Percentiles rank a stretch among this genome's conserved stretches.
These are phyloP conservation scores for Skeletonema costatum DNA, from an alignment of 108 stramenopile genomes.

Conservation along the genomic window DNA sequence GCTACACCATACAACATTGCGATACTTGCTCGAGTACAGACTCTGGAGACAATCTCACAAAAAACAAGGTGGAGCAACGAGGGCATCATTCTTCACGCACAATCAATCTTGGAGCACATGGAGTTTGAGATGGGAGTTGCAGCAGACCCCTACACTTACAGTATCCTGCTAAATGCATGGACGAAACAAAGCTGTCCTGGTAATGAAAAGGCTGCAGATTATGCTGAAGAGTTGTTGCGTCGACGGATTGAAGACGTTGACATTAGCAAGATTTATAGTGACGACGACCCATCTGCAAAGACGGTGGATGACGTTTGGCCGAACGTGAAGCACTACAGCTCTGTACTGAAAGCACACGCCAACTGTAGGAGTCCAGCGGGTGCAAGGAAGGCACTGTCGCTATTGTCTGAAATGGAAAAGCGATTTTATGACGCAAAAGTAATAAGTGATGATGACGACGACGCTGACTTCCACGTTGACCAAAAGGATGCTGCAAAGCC, in stretches of 20 bases:
- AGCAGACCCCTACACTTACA: constrained; percentile 46
- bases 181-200: constrained; percentile 37
- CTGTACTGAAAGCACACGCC: constrained; percentile 53
- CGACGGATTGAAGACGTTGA: constrained; percentile 37
- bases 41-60: background rate
- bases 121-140: constrained; percentile 26
- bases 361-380: constrained; percentile 46
- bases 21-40: constrained; percentile 36
- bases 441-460: constrained; percentile 2
- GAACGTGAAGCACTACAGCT: constrained; percentile 48
- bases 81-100: constrained; percentile 31
- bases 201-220: constrained; percentile 44
- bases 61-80: constrained; percentile 19
- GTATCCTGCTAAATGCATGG: constrained; percentile 45
- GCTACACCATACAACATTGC: constrained; percentile 45
- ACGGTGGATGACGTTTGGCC: constrained; percentile 28
- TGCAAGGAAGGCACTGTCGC: constrained; percentile 45
- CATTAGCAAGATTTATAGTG: constrained; percentile 8
- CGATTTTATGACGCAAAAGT: constrained; percentile 23
- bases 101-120: constrained; percentile 41
- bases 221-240: constrained; percentile 38
- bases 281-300: background rate
- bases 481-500: constrained; percentile 53
- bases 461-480: constrained; percentile 24
- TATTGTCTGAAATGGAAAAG: constrained; percentile 50